Percentiles rank a stretch among this genome's conserved stretches.
phyloP scores from a whole-genome alignment of 2,329 filamentous ascomycete genomes.

The Hortaea sp. region DNA sequence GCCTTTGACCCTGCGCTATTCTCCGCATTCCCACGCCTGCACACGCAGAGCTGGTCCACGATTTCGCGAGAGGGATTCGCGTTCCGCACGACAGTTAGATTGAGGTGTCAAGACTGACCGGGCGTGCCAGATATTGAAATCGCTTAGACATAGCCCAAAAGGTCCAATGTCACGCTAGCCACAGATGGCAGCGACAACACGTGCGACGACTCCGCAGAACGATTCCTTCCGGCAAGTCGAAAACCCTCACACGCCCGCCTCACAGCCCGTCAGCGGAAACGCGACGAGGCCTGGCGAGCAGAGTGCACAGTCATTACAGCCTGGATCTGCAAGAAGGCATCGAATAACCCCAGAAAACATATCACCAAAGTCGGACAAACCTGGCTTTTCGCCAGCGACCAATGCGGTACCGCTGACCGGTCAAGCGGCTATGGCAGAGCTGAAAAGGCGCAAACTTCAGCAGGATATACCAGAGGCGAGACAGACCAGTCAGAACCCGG shows the following conservation, averaged over 20 bases:
- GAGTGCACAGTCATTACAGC: too few relatives aligned
- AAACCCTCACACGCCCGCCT: constrained; percentile 30
- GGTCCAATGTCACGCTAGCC: constrained; percentile 11
- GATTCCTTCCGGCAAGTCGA: constrained; percentile 31
- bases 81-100: too few relatives aligned
- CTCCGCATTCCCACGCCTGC: too few relatives aligned
- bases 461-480: constrained; percentile 23
- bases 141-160: too few relatives aligned
- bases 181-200: constrained; percentile 36
- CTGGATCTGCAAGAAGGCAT: constrained; percentile 8
- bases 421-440: constrained; percentile 38
- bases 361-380: constrained; percentile 34
- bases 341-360: constrained; percentile 11
- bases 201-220: constrained; percentile 33
- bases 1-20: too few relatives aligned
- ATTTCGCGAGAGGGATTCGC: too few relatives aligned
- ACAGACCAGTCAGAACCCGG: constrained; percentile 41
- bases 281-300: too few relatives aligned
- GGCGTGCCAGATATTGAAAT: too few relatives aligned
- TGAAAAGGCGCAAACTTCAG: constrained; percentile 34
- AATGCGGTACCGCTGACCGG: constrained; percentile 30
- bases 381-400: constrained; percentile 27
- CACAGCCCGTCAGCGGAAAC: constrained; percentile 16
- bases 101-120: too few relatives aligned
- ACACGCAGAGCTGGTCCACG: too few relatives aligned